Evolutionary conservation across 495 filamentous ascomycete genomes (phyloP), one percentile per base, ranked within the genome.

Genomic region (Aspergillus conjunctus): DNA sequence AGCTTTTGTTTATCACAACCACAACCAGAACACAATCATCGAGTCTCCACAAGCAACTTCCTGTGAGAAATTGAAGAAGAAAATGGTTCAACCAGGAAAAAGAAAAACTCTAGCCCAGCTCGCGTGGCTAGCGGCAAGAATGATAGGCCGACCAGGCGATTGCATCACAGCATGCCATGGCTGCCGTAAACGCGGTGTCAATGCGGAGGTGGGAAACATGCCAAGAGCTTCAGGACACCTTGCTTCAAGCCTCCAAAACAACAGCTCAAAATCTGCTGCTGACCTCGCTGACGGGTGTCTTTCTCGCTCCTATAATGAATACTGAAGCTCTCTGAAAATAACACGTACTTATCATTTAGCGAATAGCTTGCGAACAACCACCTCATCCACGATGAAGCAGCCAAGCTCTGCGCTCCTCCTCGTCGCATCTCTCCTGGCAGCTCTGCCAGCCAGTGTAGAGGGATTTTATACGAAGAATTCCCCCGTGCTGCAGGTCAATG

Each of bases 381-480:
- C 44, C 22, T 51, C 43, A 26, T 14, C 26, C 18, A 67, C 44
- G 34, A 68, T 66, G 60, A 37, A 60, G 62, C 68, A 70, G 26
- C 63, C 66, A 56, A 54, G 67, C 56, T 70, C 69, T 71, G 52
- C 61, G 55, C 56, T 70, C 62, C 50, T 74, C 77, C 79, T 69
- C 74, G 81, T 69, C 71, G 77, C 71, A 68, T 82, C 66, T 71
- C 79, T 69, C 64, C 79, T 88, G 46, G 78, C 87, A 37, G 80
- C 88, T 51, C 75, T 88, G 48, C 73, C 86, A 30, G 85, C 80
- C 33, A 81, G 86, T 56, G 91, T 88, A 26, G 83, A 83, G 56
- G 86, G 84, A 12, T 66, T 99, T 46, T 99, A 99, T 73, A 79
- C 85, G 43, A 95, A 94, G 77, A 89, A 83, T 69, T 95, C 92